Base-by-base conservation (phyloP, 306 rosid genomes). In the Sicyos edulis region DNA sequence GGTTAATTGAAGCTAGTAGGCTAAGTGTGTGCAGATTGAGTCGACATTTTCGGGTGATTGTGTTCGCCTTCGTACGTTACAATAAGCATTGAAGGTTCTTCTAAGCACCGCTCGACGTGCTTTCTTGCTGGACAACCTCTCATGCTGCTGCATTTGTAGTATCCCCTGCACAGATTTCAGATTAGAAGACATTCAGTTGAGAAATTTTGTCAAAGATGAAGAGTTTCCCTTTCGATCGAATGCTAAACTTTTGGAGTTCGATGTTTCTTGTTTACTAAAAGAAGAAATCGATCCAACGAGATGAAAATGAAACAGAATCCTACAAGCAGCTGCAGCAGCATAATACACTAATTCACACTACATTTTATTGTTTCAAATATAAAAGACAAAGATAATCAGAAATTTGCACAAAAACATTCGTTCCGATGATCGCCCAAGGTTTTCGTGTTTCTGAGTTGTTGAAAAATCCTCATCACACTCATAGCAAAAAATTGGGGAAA, bases 101-200 rank as follows among this genome's bases (percentile, higher is more conserved):
- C 97, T 80, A 89, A 86, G 86, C 95, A 91, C 82, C 97, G 84
- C 82, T 95, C 99, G 4, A 95, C 99, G 57, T 95, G 99, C 83
- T 95, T 95, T 84, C 99, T 95, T 14, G 99, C 99, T 17, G 99
- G 99, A 75, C 99, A 95, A 26, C 99, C 99, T 83, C 99, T 87
- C 97, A 95, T 95, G 91, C 99, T 95, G 86, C 99, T 95, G 79
- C 99, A 95, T 80, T 95, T 95, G 55, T 95, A 95, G 83, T 95
- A 95, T 70, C 99, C 99, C 95, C 99, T 95, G 83, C 78, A 85
- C 61, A 79, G 53, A 12, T 66, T 14, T 34, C 22, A 19, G 13
- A 66, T 11, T 4, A 64, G n/a, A 64, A 19, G 16, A 64, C 21
- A 16, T 47, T 40, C 45, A 40, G 9, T 40, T 64, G n/a, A 52